These are phyloP conservation scores for Fusarium napiforme DNA, from an alignment of 2,329 filamentous ascomycete species.

Conservation along the genomic window DNA sequence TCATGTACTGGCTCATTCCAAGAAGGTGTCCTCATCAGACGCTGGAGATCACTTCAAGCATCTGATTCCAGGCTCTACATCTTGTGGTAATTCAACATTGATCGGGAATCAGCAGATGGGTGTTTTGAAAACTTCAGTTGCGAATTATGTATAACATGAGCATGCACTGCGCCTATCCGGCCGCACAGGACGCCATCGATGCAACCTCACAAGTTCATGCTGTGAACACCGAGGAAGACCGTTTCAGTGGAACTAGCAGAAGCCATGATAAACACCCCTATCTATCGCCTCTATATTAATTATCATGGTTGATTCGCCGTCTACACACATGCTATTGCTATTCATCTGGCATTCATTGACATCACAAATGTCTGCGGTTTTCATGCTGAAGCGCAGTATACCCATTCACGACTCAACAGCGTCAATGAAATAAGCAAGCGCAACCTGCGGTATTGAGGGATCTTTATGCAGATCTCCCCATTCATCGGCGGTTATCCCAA, in stretches of 20 bases:
- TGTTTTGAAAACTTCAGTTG: not conserved
- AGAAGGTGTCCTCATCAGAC: not conserved
- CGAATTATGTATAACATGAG: not conserved
- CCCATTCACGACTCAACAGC: not conserved
- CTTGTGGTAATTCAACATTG: not conserved
- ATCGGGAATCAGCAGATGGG: not conserved
- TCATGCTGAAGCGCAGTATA: not conserved
- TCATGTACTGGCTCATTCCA: not conserved
- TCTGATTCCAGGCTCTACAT: not conserved
- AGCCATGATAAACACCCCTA: not conserved
- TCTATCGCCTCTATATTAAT: not conserved
- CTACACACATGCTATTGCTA: not conserved
- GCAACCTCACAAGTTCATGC: conserved; percentile 17
- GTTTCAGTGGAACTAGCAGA: conserved; percentile 8
- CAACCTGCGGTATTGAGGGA: not conserved
- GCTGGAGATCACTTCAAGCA: not conserved
- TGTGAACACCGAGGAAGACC: conserved; percentile 21
- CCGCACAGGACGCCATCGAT: not conserved
- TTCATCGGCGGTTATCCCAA: not conserved
- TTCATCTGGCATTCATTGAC: not conserved
- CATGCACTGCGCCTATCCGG: not conserved
- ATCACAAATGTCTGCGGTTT: not conserved
- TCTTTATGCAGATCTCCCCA: not conserved
- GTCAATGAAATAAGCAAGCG: not conserved
- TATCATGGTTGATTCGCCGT: not conserved